Base-by-base conservation (phyloP, 148 eudicot genomes). In the Rhododendron williamsianum region DNA sequence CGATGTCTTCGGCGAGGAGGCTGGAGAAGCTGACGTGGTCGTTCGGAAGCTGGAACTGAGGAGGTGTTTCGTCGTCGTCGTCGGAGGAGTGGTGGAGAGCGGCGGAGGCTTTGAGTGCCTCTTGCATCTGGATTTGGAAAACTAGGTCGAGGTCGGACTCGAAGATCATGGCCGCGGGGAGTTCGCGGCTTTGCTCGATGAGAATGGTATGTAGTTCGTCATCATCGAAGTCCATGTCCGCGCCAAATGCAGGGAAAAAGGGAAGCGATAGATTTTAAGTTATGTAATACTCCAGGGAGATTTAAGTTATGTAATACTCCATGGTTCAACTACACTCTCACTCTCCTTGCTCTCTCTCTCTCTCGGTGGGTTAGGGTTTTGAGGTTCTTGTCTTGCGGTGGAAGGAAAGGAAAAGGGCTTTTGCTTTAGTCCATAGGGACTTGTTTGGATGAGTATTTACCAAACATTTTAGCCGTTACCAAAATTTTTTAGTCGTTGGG, bases 121-220 rank as follows among this genome's bases (percentile, higher is more conserved):
- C 98, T 54, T 92, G 86, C 84, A 93, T 87, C 84, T 94, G 98
- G 80, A 94, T 91, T 25, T 78, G 85, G 85, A 79, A 93, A 33
- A 92, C 93, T 71, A 92, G 63, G 45, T 94, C 91, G 76, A 87
- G 86, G 88, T 94, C 98, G 43, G 92, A 88, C 23, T 94, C 93
- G 76, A 90, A 25, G 90, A 85, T 85, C 33, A n/a, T 35, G 19
- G 90, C 89, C 3, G 85, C 87, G 84, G 48, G 35, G 33, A 91
- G 63, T 56, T 92, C 93, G 5, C 36, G 82, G 81, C 89, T 86
- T 86, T 91, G 93, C 46, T 81, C 90, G 83, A 89, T 80, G 76
- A 86, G 84, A 77, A 89, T 51, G 46, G 86, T 72, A 1, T 46
- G 63, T 4, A 84, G 73, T 45, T 87, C 87, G 30, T 85, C 88